phyloP scores from a whole-genome alignment of 176 grass and related monocot genomes.

The Guadua angustifolia region DNA sequence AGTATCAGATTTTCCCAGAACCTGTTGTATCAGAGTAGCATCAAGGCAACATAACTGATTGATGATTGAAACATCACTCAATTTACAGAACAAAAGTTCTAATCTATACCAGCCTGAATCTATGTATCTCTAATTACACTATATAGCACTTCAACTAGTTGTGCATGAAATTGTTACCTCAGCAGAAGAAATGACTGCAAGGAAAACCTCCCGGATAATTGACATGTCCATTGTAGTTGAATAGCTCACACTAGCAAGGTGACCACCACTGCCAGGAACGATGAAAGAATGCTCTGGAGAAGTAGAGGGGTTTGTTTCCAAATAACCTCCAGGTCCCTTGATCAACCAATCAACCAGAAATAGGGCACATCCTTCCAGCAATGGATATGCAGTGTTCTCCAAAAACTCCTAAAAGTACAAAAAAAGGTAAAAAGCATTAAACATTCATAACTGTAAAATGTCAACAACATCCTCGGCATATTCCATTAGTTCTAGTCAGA shows the following conservation, averaged over 20 bases:
- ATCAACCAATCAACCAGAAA: constrained; percentile 83
- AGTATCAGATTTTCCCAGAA: constrained; percentile 66
- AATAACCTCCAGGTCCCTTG: constrained; percentile 55
- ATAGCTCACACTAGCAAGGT: constrained; percentile 84
- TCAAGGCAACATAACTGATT: background rate
- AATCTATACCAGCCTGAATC: background rate
- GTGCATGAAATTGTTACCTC: constrained; percentile 50
- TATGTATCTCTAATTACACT: constrained; percentile 7
- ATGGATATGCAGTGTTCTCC: constrained; percentile 71
- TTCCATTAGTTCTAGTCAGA: background rate
- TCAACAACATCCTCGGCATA: background rate
- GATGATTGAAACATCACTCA: background rate
- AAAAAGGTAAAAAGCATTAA: constrained; percentile 2
- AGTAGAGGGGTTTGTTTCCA: constrained; percentile 86
- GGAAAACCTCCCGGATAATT: constrained; percentile 80
- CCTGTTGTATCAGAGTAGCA: constrained; percentile 37
- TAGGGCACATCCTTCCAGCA: constrained; percentile 71
- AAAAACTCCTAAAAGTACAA: constrained; percentile 59
- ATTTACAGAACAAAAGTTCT: background rate
- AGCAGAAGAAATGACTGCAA: constrained; percentile 58
- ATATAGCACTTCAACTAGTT: background rate
- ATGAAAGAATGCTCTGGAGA: constrained; percentile 89
- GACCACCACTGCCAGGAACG: constrained; percentile 57
- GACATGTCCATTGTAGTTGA: constrained; percentile 89
- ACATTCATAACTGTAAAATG: background rate